Evolutionary conservation across 192 early-diverging fungal species (phyloP), one percentile per base, ranked within the genome.

Genomic region (Powellomyces hirtus): DNA sequence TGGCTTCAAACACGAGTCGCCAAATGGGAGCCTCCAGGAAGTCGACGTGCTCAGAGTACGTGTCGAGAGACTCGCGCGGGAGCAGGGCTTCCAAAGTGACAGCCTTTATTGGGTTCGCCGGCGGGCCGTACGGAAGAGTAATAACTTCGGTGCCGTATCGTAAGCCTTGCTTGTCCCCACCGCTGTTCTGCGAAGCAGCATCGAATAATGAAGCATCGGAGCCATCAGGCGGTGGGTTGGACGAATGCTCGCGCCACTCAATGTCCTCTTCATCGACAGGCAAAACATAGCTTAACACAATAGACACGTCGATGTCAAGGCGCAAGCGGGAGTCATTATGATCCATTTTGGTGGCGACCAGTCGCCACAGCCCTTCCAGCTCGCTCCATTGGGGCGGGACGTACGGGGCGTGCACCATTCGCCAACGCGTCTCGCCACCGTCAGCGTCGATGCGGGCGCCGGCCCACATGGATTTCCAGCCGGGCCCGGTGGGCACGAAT

Each of bases 341-440:
- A 4, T 27, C 31, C 53, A 56, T 56, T 31, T 56, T 56, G 16
- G 53, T 4, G 2, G 7, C 53, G 13, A 60, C 35, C 36, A 77
- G 46, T 8, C 62, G 2, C 2, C 22, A 27, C 35, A 77, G 63
- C 5, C 71, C 71, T 22, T 14, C 34, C 22, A 73, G 22, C 11
- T 70, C 55, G 11, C 46, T 51, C 36, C 65, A 61, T 24, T 73
- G 66, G n/a, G 71, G 72, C 10, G 78, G 78, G 53, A 76, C 71
- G 59, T 76, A 79, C 13, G 78, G 74, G 1, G 63, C 66, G 64
- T 79, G 75, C 1, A 74, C 42, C 75, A 74, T 76, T 11, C 71
- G 56, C 30, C 59, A 79, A 11, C 72, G 64, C 7, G 68, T 52
- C 24, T 64, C 66, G 53, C 37, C 31, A 13, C 50, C 35, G 50